These are phyloP conservation scores for Apostasia ramifera DNA, from an alignment of 106 monocot species.

Conservation along the genomic window DNA sequence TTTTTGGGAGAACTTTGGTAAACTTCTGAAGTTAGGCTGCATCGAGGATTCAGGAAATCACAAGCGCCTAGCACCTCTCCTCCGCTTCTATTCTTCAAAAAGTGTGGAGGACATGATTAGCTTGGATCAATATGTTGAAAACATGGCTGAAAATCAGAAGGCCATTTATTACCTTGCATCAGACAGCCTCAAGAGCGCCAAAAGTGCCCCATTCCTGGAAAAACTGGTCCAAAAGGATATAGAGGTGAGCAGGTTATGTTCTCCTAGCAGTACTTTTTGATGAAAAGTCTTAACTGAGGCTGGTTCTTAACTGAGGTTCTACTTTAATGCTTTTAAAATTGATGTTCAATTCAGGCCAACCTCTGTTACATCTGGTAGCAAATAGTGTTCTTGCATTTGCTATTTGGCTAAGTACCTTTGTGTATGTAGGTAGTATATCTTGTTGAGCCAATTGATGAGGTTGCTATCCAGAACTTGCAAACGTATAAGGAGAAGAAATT, in stretches of 20 bases:
- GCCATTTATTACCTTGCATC: constrained; percentile 92
- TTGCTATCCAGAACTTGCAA: constrained; percentile 92
- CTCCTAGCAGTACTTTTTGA: neutral
- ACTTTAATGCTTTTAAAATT: too few species aligned
- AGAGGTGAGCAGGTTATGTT: constrained; percentile 34
- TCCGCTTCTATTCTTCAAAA: constrained; percentile 88
- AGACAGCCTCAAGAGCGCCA: constrained; percentile 94
- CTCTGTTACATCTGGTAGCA: too few species aligned
- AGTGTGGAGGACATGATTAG: constrained; percentile 78
- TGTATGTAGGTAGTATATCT: constrained; percentile 76
- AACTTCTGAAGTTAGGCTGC: constrained; percentile 88
- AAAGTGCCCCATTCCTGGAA: constrained; percentile 92
- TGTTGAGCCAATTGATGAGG: constrained; percentile 97
- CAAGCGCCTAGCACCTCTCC: constrained; percentile 68
- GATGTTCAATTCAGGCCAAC: too few species aligned
- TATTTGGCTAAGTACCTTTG: neutral
- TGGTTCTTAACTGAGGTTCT: too few species aligned
- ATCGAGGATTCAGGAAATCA: constrained; percentile 97
- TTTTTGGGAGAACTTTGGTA: constrained; percentile 99
- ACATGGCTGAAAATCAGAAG: constrained; percentile 86
- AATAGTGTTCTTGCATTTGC: neutral
- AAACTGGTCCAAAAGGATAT: constrained; percentile 88
- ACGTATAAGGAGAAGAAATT: constrained; percentile 98
- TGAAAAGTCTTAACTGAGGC: too few species aligned
- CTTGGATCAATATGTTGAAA: constrained; percentile 89